phyloP scores from a whole-genome alignment of 192 early-diverging fungal species.

The Backusella psychrophila region DNA sequence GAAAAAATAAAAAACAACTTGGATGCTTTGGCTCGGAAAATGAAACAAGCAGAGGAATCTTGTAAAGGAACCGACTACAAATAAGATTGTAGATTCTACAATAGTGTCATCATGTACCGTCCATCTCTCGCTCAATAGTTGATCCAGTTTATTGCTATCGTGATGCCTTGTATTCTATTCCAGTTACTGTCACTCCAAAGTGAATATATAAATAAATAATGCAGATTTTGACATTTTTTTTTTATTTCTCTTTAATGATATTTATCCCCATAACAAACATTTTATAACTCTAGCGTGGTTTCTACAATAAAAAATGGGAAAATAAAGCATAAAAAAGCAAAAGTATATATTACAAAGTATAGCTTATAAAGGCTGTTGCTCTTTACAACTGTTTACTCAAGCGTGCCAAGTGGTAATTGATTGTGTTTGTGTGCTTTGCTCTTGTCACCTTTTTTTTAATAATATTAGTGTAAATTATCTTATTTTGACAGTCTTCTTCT shows the following conservation, averaged over 20 bases:
- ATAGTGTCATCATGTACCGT: too few relatives aligned
- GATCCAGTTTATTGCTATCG: too few relatives aligned
- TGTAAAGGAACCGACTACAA: too few relatives aligned
- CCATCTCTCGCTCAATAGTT: too few relatives aligned
- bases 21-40: too few relatives aligned
- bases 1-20: too few relatives aligned
- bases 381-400: slow-evolving; percentile 53
- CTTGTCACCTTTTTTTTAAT: slow-evolving; percentile 40
- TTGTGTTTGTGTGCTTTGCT: slow-evolving; percentile 46
- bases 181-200: neutral
- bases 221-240: neutral
- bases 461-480: neutral
- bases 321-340: neutral
- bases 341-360: slow-evolving; percentile 3
- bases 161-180: too few relatives aligned
- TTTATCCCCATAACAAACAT: neutral
- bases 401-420: slow-evolving; percentile 57
- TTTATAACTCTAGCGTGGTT: neutral
- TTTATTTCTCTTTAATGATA: neutral
- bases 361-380: neutral
- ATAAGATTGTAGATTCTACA: too few relatives aligned
- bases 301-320: neutral
- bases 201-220: neutral
- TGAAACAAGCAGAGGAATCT: too few relatives aligned
- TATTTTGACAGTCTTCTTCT: neutral